Evolutionary conservation across 176 grass and related monocot species (phyloP).

Genomic region (sorghum (Sorghum bicolor)): Sorghum_bicolor_NCBIv3 NC_012871.2:52127001-52127500

Average conservation of each 20-base stretch:
- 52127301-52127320: slow-evolving; percentile 72
- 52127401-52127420: slow-evolving; percentile 19
- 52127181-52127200: not conserved
- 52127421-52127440: not conserved
- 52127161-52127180: not conserved
- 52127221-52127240: not conserved
- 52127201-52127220: not conserved
- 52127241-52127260: slow-evolving; percentile 62
- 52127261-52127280: slow-evolving; percentile 59
- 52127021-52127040: no score
- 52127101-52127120: not conserved
- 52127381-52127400: slow-evolving; percentile 57
- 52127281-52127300: slow-evolving; percentile 75
- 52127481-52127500: not conserved
- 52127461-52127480: not conserved
- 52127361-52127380: slow-evolving; percentile 69
- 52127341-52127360: slow-evolving; percentile 53
- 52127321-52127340: slow-evolving; percentile 68
- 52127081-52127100: no score
- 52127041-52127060: no score
- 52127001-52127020: no score
- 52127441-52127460: not conserved
- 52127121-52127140: not conserved
- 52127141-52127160: slow-evolving; percentile 5
- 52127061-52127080: no score